Base-by-base conservation (phyloP, 108 stramenopile genomes). In the Cyclotella cryptica region DNA sequence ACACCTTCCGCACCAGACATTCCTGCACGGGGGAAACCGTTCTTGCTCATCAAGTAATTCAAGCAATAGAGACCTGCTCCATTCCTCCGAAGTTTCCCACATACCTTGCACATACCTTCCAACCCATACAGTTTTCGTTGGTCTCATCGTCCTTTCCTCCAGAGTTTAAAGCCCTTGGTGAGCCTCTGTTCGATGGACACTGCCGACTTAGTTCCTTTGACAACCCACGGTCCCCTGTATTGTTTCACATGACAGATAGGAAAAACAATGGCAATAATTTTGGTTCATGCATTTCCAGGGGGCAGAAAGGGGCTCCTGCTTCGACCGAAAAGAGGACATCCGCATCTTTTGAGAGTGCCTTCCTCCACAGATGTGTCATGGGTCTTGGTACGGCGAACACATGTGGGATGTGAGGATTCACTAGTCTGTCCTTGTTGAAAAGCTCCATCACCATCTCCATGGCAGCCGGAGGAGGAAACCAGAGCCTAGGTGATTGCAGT, bases 381-480 rank as follows among this genome's bases (percentile, higher is more conserved):
- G n/a, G n/a, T n/a, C n/a, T n/a, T n/a, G n/a, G n/a, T n/a, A n/a
- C n/a, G n/a, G n/a, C n/a, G n/a, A n/a, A n/a, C n/a, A n/a, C n/a
- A n/a, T n/a, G n/a, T n/a, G n/a, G n/a, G n/a, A n/a, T n/a, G n/a
- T n/a, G n/a, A n/a, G n/a, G n/a, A n/a, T n/a, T n/a, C n/a, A n/a
- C n/a, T n/a, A n/a, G n/a, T n/a, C n/a, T n/a, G n/a, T n/a, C n/a
- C n/a, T n/a, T n/a, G n/a, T n/a, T 27, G 24, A 75, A 43, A 13
- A 65, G 6, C 28, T 54, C 63, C 53, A 57, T 15, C 13, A 55
- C 63, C 0, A 49, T 45, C 10, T 55, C 52, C 74, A 75, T 75
- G 0, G 74, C 64, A 1, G 64, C 42, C 30, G 70, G 70, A 3
- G 70, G 70, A 7, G 70, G 70, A 17, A 66, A 53, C 74, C 74